Evolutionary conservation across 2,329 filamentous ascomycete species (phyloP), one percentile per base, ranked within the genome.

Genomic region (Myriosclerotinia duriaeana): DNA sequence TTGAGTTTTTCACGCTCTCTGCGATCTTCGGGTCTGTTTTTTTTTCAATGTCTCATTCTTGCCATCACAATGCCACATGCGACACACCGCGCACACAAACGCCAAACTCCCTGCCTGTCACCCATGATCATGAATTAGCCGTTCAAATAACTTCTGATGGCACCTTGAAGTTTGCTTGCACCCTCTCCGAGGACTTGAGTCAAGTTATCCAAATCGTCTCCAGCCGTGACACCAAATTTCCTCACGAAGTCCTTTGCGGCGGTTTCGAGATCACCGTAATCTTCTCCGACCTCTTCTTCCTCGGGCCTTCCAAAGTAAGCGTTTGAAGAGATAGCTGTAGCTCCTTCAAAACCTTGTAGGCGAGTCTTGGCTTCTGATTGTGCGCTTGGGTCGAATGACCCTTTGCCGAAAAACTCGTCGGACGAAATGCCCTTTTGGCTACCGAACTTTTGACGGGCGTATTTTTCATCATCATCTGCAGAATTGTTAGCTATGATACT

Each of bases 341-440:
- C 93, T 54, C 95, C 93, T 79, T 98, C 94, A 76, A 99, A 99
- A 56, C 93, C 91, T 80, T 92, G 89, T 64, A 99, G 85, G 52
- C 95, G 87, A 34, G 84, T 83, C 82, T 96, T 96, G 73, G 95
- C 94, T 80, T 97, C 94, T 62, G 87, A 83, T 76, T 95, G 90
- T 11, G 89, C 87, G 65, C 83, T 84, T 48, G 93, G 88, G 77
- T 99, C 93, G 78, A 89, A 98, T 65, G 85, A 81, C 64, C 93
- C 92, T 77, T 95, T 94, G 74, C 94, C 93, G 77, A 99, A 99
- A 84, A 96, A 99, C 77, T 99, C 95, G 78, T 99, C 95, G 0
- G 93, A 97, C 0, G 93, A 97, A 72, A 99, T 99, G 73, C 91
- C 91, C 83, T 98, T 98, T 78, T 99, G 95, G 53, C 79, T 80